Evolutionary conservation across 2,329 filamentous ascomycete genomes (phyloP).

Genomic region (Pseudogymnoascus sp.): DNA sequence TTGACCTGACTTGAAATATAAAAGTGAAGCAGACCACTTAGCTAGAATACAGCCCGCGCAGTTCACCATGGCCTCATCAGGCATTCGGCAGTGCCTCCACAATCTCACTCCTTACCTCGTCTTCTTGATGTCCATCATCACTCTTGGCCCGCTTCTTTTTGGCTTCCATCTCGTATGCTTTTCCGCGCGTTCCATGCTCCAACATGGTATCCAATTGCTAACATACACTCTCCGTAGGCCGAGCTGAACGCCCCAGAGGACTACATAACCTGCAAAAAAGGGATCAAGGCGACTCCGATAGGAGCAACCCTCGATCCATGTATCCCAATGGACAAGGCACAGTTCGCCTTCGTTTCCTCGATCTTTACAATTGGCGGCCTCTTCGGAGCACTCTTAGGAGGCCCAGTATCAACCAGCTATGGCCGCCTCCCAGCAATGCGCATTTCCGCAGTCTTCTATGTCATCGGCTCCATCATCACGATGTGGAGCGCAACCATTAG

Average conservation of each 20-base stretch:
- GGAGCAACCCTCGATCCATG: constrained; percentile 44
- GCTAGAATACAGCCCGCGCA: not conserved
- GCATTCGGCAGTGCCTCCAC: constrained; percentile 24
- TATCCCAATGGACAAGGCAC: constrained; percentile 74
- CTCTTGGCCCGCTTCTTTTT: constrained; percentile 84
- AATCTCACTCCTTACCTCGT: constrained; percentile 66
- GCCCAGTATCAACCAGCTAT: constrained; percentile 66
- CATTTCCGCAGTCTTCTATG: constrained; percentile 66
- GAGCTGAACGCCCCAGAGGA: constrained; percentile 93
- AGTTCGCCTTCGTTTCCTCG: constrained; percentile 81
- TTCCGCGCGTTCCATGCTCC: constrained; percentile 11
- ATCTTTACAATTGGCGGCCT: constrained; percentile 88
- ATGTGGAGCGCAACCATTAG: constrained; percentile 60
- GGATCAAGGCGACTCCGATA: constrained; percentile 34
- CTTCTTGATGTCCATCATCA: constrained; percentile 65
- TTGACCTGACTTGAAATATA: not conserved
- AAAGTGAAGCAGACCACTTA: not conserved
- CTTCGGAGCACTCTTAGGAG: constrained; percentile 69
- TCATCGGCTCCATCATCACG: constrained; percentile 67
- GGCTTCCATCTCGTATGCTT: constrained; percentile 75
- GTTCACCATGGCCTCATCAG: constrained; percentile 23
- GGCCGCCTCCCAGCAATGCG: constrained; percentile 73
- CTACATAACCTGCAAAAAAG: constrained; percentile 77
- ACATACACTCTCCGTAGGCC: constrained; percentile 45
- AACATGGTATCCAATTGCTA: constrained; percentile 3